Conservation (phyloP, 148 eudicot genomes). For the Fagopyrum esculentum region DNA sequence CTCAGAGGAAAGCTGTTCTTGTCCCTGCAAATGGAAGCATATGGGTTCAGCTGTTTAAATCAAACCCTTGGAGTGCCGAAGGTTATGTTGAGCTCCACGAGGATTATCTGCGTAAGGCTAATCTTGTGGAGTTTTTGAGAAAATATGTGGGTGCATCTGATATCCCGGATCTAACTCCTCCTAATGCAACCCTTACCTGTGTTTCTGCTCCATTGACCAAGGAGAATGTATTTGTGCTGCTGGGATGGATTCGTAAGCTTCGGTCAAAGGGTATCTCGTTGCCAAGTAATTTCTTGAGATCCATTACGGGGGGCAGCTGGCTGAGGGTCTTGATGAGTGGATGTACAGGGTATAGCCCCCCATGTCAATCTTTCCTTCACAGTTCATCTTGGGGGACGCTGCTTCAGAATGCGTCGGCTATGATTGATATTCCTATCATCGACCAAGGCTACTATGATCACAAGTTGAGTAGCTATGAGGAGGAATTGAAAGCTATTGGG, state of each 20-base stretch:
- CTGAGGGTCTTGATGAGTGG: slow-evolving; percentile 40
- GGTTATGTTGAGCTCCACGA: slow-evolving; percentile 43
- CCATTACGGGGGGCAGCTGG: slow-evolving; percentile 49
- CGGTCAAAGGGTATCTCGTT: slow-evolving; percentile 17
- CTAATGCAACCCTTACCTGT: slow-evolving; percentile 34
- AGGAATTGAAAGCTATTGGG: slow-evolving; percentile 45
- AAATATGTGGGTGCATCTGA: slow-evolving; percentile 36
- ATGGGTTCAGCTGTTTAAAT: slow-evolving; percentile 52
- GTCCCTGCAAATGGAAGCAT: slow-evolving; percentile 59
- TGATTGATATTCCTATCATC: slow-evolving; percentile 52
- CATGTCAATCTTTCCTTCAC: slow-evolving; percentile 44
- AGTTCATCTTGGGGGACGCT: slow-evolving; percentile 34
- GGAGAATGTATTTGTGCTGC: slow-evolving; percentile 38
- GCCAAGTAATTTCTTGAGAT: slow-evolving; percentile 31
- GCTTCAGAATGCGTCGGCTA: slow-evolving; percentile 37
- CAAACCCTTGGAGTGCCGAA: slow-evolving; percentile 44
- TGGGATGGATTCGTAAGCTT: slow-evolving; percentile 46
- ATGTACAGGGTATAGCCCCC: slow-evolving; percentile 31
- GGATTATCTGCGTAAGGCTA: slow-evolving; percentile 32
- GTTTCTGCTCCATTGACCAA: slow-evolving; percentile 35
- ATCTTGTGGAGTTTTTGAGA: slow-evolving; percentile 36
- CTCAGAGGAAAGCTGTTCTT: slow-evolving; percentile 24
- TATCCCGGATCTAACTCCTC: slow-evolving; percentile 52
- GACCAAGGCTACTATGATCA: slow-evolving; percentile 38
- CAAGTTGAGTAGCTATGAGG: slow-evolving; percentile 27